phyloP scores from a whole-genome alignment of 345 rosid species.

The sweet orange (Citrus sinensis) region DVS_A1.0 CM039164.1:24045001-24045500 shows the following conservation, averaged over 20 bases:
- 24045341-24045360: too few relatives aligned
- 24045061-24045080: neutral
- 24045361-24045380: fast-evolving
- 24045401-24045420: too few relatives aligned
- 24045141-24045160: neutral
- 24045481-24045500: too few relatives aligned
- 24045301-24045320: fast-evolving
- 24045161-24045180: neutral
- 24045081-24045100: neutral
- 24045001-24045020: neutral
- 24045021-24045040: neutral
- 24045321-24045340: fast-evolving
- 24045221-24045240: too few relatives aligned
- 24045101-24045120: neutral
- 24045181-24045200: too few relatives aligned
- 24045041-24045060: neutral
- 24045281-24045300: fast-evolving
- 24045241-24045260: too few relatives aligned
- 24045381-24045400: too few relatives aligned
- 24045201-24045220: too few relatives aligned
- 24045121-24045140: too few relatives aligned
- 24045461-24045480: too few relatives aligned
- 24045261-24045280: fast-evolving
- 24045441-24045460: too few relatives aligned
- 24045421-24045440: too few relatives aligned